Conservation (phyloP, 1,139 yeast species). For the Zhuliangozyma blackwelliae region DNA sequence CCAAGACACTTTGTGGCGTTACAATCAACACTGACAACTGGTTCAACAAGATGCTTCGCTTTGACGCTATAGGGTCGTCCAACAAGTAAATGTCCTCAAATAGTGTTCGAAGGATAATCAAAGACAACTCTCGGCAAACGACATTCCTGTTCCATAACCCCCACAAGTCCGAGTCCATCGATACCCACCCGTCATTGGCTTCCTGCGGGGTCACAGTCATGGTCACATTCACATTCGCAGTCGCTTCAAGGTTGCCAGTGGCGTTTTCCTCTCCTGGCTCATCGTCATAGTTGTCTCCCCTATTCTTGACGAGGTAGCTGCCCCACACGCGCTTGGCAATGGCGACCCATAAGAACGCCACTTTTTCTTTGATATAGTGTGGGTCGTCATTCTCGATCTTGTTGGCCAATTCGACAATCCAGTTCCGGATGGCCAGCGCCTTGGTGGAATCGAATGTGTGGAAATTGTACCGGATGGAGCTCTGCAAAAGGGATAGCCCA, state of each 20-base stretch:
- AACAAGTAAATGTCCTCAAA: constrained; percentile 92
- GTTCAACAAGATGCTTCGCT: constrained; percentile 70
- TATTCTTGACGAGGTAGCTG: constrained; percentile 32
- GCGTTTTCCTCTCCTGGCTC: not conserved
- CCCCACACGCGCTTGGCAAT: constrained; percentile 96
- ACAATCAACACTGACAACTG: constrained; percentile 82
- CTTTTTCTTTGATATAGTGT: constrained; percentile 82
- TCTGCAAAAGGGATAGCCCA: constrained; percentile 77
- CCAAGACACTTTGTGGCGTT: constrained; percentile 64
- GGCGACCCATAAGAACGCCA: constrained; percentile 88
- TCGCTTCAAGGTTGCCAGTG: constrained; percentile 1
- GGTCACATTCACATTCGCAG: constrained; percentile 1
- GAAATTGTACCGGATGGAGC: constrained; percentile 59
- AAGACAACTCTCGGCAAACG: constrained; percentile 67
- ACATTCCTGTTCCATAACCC: constrained; percentile 67
- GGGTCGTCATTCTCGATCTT: constrained; percentile 67
- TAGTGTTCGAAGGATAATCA: constrained; percentile 75
- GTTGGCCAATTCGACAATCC: constrained; percentile 77
- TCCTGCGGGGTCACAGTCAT: constrained; percentile 32
- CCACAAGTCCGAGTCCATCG: constrained; percentile 78
- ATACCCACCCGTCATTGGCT: constrained; percentile 72
- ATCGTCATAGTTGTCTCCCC: not conserved
- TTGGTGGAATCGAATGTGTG: constrained; percentile 58
- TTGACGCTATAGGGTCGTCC: constrained; percentile 87
- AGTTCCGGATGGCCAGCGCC: constrained; percentile 64